Conservation (phyloP, 2,329 filamentous ascomycete species). For the Chlorencoelia australis region DNA sequence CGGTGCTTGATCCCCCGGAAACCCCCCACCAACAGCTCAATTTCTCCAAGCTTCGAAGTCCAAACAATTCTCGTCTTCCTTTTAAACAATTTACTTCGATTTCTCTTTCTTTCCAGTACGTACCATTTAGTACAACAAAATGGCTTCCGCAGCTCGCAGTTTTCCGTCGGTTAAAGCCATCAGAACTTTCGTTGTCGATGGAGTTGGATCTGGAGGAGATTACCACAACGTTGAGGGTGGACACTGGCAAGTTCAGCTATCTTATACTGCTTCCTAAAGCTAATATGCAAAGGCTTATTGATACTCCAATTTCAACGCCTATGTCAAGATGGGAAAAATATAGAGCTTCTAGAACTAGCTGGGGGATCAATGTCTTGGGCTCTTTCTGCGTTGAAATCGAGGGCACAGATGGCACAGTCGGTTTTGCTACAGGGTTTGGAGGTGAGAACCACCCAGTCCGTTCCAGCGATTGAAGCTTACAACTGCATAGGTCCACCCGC, state of each 20-base stretch:
- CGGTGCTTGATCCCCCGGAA: no score
- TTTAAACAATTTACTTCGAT: constrained; percentile 1
- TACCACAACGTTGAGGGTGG: constrained; percentile 85
- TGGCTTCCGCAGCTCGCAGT: constrained; percentile 21
- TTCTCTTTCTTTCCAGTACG: background rate
- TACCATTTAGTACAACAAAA: constrained; percentile 9
- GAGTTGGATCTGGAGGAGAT: constrained; percentile 57
- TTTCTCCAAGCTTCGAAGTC: no score
- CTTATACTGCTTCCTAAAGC: constrained; percentile 1
- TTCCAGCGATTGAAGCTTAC: constrained; percentile 5
- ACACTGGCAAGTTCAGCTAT: constrained; percentile 43
- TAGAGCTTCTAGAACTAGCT: constrained; percentile 76
- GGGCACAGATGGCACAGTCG: constrained; percentile 81
- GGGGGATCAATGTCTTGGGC: constrained; percentile 91
- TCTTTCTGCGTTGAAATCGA: constrained; percentile 89
- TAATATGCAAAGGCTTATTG: constrained; percentile 67
- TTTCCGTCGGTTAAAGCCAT: constrained; percentile 72
- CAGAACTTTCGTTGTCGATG: constrained; percentile 61
- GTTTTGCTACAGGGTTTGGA: constrained; percentile 89
- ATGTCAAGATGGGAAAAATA: constrained; percentile 87
- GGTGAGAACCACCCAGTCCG: constrained; percentile 33
- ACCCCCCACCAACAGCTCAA: no score
- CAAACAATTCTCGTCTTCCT: background rate
- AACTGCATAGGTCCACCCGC: constrained; percentile 58
- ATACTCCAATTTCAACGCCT: constrained; percentile 84